These are phyloP conservation scores for Fusarium torulosum DNA, from an alignment of 2,329 filamentous ascomycete species.

Conservation along the genomic window DNA sequence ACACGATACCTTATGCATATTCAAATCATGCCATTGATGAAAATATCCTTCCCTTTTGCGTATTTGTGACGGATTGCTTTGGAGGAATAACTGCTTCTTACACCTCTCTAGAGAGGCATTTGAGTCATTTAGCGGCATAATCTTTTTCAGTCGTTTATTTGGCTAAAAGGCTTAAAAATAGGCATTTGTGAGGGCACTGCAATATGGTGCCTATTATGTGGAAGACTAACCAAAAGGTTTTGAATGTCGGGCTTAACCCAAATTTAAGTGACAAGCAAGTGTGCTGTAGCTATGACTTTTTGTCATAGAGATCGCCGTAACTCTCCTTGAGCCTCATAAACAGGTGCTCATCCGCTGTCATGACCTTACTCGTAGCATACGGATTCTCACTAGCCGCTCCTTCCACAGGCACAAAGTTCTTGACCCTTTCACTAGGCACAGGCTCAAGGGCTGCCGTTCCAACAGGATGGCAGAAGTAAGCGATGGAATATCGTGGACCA, in stretches of 20 bases:
- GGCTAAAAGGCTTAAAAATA: too few species aligned
- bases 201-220: too few species aligned
- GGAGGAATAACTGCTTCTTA: too few species aligned
- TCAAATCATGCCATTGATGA: neutral
- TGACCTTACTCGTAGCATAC: constrained; percentile 65
- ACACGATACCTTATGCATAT: neutral
- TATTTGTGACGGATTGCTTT: too few species aligned
- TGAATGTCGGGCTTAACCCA: too few species aligned
- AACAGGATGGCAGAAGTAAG: constrained; percentile 76
- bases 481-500: constrained; percentile 73
- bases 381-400: constrained; percentile 57
- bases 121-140: too few species aligned
- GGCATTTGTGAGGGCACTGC: too few species aligned
- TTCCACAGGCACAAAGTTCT: constrained; percentile 53
- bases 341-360: constrained; percentile 75
- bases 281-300: constrained; percentile 47
- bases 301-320: constrained; percentile 68
- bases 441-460: constrained; percentile 64
- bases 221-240: too few species aligned
- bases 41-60: neutral
- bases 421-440: constrained; percentile 71
- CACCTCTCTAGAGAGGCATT: too few species aligned
- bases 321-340: constrained; percentile 70
- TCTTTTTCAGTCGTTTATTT: too few species aligned
- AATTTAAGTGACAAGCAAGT: neutral